A percentile compares a stretch with the other conserved stretches of the same genome.
Evolutionary conservation across 768 basidiomycete species (phyloP).

Genomic region (Russula lepida): DNA sequence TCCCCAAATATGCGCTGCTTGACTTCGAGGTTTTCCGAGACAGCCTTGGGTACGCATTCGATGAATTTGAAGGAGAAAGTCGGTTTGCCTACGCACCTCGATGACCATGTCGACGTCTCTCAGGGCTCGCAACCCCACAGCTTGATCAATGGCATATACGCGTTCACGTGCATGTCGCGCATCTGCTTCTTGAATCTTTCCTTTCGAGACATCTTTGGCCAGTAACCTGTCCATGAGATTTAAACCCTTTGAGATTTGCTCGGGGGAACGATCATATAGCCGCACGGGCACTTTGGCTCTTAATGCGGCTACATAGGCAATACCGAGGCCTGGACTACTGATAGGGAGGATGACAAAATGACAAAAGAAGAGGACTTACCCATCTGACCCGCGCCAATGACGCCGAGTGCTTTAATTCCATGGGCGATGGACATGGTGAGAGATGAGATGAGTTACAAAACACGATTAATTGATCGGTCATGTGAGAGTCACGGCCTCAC

Average conservation of each 20-base stretch:
- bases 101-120: slow-evolving; percentile 86
- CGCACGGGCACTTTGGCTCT: slow-evolving; percentile 81
- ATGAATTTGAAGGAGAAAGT: background rate
- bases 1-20: slow-evolving; percentile 72
- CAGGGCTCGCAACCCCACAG: slow-evolving; percentile 45
- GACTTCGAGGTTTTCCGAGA: slow-evolving; percentile 71
- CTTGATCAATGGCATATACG: slow-evolving; percentile 47
- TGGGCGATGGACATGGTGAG: slow-evolving; percentile 50
- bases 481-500: background rate
- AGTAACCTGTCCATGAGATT: slow-evolving; percentile 73
- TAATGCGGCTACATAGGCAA: slow-evolving; percentile 79
- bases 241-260: slow-evolving; percentile 68
- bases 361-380: slow-evolving; percentile 23
- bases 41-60: slow-evolving; percentile 47
- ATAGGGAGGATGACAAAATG: background rate
- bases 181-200: slow-evolving; percentile 55
- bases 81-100: slow-evolving; percentile 46
- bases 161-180: slow-evolving; percentile 67
- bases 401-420: slow-evolving; percentile 65
- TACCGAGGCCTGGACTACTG: slow-evolving; percentile 58
- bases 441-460: background rate
- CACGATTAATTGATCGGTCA: background rate
- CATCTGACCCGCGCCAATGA: slow-evolving; percentile 83
- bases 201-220: slow-evolving; percentile 84
- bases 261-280: slow-evolving; percentile 69